Conservation (phyloP, 2,329 filamentous ascomycete genomes). For the Rutstroemia sydowiana region DNA sequence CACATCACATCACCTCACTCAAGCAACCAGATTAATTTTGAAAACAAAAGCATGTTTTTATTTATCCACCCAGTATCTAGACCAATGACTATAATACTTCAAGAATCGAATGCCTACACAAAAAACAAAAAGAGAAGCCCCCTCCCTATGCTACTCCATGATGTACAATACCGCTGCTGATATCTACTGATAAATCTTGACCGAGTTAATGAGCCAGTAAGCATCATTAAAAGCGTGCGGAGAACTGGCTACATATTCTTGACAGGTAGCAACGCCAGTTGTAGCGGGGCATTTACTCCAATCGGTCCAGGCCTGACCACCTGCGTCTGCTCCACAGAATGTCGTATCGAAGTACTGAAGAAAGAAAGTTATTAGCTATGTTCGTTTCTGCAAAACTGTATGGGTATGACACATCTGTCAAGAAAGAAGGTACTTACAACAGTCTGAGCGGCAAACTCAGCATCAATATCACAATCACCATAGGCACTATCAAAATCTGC, state of each 20-base stretch:
- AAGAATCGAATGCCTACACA: not conserved
- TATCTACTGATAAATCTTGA: slow-evolving; percentile 52
- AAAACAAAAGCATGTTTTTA: too few species aligned
- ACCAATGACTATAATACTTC: too few species aligned
- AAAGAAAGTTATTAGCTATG: not conserved
- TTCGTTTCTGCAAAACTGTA: not conserved
- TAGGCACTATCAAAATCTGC: slow-evolving; percentile 48
- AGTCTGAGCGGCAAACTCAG: slow-evolving; percentile 62
- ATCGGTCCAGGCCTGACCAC: slow-evolving; percentile 40
- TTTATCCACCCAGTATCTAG: too few species aligned
- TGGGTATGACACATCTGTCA: not conserved
- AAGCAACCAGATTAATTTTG: too few species aligned
- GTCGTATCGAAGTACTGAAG: slow-evolving; percentile 58
- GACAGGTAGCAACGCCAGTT: slow-evolving; percentile 61
- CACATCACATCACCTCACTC: too few species aligned
- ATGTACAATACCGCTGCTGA: not conserved
- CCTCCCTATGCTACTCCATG: too few species aligned
- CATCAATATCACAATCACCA: slow-evolving; percentile 58
- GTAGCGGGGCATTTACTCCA: slow-evolving; percentile 42
- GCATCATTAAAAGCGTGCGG: slow-evolving; percentile 63
- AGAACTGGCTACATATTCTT: slow-evolving; percentile 64
- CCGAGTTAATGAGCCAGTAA: slow-evolving; percentile 69
- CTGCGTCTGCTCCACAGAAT: slow-evolving; percentile 84
- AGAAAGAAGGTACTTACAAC: slow-evolving; percentile 42
- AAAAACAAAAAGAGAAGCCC: too few species aligned